phyloP scores from a whole-genome alignment of 257 asterid species.

The Capsicum baccatum region DNA sequence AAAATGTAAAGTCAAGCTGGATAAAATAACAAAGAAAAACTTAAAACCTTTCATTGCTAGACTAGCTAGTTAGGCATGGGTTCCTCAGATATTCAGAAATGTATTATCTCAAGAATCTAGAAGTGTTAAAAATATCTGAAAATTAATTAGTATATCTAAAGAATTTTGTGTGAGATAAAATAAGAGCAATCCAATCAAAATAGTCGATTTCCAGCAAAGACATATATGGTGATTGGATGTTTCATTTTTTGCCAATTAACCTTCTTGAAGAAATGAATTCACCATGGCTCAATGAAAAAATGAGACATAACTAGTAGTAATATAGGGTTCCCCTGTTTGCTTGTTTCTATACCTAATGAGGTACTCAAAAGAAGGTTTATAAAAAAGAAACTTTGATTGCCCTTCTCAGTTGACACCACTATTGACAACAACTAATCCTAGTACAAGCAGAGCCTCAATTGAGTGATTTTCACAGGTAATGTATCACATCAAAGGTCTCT shows the following conservation, averaged over 20 bases:
- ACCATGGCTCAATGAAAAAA: neutral
- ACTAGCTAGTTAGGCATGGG: no score
- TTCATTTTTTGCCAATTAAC: neutral
- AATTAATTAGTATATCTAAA: no score
- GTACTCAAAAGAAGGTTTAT: neutral
- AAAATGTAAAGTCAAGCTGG: neutral
- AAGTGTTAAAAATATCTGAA: no score
- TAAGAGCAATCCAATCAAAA: neutral
- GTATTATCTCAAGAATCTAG: no score
- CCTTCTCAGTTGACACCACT: neutral
- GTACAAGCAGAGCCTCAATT: neutral
- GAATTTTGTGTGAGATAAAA: no score
- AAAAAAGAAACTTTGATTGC: neutral
- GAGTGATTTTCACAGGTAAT: neutral
- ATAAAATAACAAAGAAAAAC: no score
- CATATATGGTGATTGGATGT: neutral
- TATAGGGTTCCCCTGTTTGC: neutral
- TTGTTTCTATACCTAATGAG: neutral
- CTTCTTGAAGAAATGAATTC: neutral
- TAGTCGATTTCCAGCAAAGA: slow-evolving; percentile 19
- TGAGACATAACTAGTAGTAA: neutral
- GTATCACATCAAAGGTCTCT: neutral
- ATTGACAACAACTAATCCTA: neutral
- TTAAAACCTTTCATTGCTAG: no score
- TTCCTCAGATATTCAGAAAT: no score